Evolutionary conservation across 768 basidiomycete species (phyloP), one percentile per base, ranked within the genome.

Genomic region (Suillus clintonianus): DNA sequence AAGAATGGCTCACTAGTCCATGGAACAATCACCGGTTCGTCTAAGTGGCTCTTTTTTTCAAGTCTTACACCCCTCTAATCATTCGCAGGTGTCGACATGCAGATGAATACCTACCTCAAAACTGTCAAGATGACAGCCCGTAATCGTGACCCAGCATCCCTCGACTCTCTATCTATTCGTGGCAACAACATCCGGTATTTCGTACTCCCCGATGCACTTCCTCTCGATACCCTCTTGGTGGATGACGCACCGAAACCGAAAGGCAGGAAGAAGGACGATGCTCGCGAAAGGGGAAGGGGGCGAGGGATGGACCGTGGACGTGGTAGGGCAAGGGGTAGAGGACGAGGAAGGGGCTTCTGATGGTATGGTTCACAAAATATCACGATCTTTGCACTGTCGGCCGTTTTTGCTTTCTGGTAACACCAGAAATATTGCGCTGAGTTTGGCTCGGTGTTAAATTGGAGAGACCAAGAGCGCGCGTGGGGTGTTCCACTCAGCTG

Each of bases 91-190:
- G 97, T 99, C 60, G 97, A 99, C 78, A 95, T 97, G 85, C 95
- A 97, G 73, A 99, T 99, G 97, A 99, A 98, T 81, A 99, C 97
- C 5, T 91, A 97, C 71, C 84, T 99, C 60, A 99, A 99, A 83
- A 94, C 95, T 53, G 93, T 99, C 68, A 98, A 97, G 80, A 90
- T 99, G 83, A 94, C 94, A n/a, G 85, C 88, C 39, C 88, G 94
- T 60, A 95, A 94, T 76, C 91, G 93, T 64, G 93, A 95, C 61
- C 93, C 96, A 4, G 80, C 88, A 32, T 82, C 92, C 24, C 88
- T 98, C 56, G 97, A 99, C 77, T 84, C 90, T 5, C 84, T 99
- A 54, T 95, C 95, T 36, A 97, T 99, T 72, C 88, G 97, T 61
- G 97, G 97, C 41, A 98, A 97, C 83, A 97, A 94, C 72, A 87